phyloP scores from a whole-genome alignment of 108 stramenopile genomes.

The Conticribra weissflogii region DNA sequence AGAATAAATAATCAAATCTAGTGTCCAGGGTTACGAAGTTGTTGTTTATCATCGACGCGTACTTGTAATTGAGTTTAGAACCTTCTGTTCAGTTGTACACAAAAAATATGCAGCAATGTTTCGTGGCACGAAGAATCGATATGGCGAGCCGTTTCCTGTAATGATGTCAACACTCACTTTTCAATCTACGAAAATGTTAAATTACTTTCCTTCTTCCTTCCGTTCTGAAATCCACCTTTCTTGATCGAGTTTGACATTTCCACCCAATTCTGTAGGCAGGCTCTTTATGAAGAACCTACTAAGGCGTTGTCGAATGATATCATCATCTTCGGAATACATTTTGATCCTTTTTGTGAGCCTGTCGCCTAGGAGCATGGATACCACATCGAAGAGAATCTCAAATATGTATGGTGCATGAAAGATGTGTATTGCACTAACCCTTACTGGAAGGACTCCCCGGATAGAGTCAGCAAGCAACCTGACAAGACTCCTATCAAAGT shows the following conservation, averaged over 20 bases:
- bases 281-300: constrained; percentile 25
- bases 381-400: constrained; percentile 36
- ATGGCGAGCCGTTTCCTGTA: too few relatives aligned
- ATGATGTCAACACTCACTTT: too few relatives aligned
- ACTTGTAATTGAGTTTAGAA: too few relatives aligned
- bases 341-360: constrained; percentile 42
- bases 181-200: too few relatives aligned
- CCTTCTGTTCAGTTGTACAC: too few relatives aligned
- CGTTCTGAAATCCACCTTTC: constrained; percentile 15
- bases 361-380: constrained; percentile 25
- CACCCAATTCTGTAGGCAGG: constrained; percentile 38
- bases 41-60: too few relatives aligned
- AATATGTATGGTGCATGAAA: constrained; percentile 40
- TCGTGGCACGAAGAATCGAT: too few relatives aligned
- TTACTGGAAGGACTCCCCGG: constrained; percentile 28
- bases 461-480: constrained; percentile 22
- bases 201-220: constrained; percentile 7
- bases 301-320: constrained; percentile 16
- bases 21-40: too few relatives aligned
- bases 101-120: too few relatives aligned
- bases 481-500: constrained; percentile 37
- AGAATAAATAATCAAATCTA: too few relatives aligned
- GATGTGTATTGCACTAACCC: constrained; percentile 43
- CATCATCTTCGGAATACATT: constrained; percentile 30
- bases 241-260: constrained; percentile 19